These are phyloP conservation scores for Xylariaceae sp. DNA, from an alignment of 2,329 filamentous ascomycete genomes.

Conservation along the genomic window DNA sequence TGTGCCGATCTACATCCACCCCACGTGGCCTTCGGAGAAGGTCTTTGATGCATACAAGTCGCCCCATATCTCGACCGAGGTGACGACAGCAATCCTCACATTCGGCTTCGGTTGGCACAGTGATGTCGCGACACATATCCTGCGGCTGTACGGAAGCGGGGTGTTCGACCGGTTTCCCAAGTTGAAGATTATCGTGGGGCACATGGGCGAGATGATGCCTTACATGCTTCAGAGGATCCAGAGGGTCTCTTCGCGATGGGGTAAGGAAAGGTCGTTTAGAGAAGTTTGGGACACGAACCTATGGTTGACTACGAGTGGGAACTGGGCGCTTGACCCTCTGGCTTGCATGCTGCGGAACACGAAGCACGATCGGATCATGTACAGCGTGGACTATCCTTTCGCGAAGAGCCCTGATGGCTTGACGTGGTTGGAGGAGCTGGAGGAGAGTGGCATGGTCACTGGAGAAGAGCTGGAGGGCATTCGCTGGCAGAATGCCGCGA, in stretches of 20 bases:
- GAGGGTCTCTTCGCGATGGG: background rate
- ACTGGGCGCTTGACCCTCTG: conserved; percentile 45
- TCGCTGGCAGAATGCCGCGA: conserved; percentile 10
- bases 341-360: conserved; percentile 32
- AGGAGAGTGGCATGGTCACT: conserved; percentile 43
- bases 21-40: conserved; percentile 30
- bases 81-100: conserved; percentile 12
- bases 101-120: conserved; percentile 33
- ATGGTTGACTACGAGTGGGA: conserved; percentile 54
- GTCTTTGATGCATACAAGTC: conserved; percentile 27
- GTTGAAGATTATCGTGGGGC: conserved; percentile 35
- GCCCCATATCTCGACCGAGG: conserved; percentile 29
- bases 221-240: conserved; percentile 47
- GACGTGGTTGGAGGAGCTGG: conserved; percentile 43
- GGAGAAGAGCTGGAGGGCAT: conserved; percentile 39
- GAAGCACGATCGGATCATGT: conserved; percentile 45
- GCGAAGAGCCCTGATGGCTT: conserved; percentile 43
- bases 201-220: conserved; percentile 45
- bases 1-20: conserved; percentile 49
- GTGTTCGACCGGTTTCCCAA: conserved; percentile 32
- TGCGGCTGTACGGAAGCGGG: conserved; percentile 22
- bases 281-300: conserved; percentile 53
- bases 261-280: conserved; percentile 31
- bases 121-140: conserved; percentile 30
- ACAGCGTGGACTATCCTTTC: conserved; percentile 56